Conservation (phyloP, 345 rosid species). For the Melaleuca quinquenervia region DNA sequence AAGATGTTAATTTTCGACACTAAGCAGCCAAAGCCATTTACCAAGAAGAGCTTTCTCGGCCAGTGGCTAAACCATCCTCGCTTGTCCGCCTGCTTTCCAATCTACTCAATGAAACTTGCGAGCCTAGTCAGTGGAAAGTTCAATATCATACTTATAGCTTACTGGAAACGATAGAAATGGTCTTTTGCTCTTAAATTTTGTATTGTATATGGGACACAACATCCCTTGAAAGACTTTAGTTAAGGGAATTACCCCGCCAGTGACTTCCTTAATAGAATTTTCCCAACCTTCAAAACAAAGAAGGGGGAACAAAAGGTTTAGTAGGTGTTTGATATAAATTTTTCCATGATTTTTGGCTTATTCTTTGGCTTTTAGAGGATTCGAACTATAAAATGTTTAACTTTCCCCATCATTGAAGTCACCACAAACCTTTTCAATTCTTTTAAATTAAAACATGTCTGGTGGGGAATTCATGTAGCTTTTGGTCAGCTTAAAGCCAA, state of each 20-base stretch:
- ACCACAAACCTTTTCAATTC: neutral
- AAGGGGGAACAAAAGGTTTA: neutral
- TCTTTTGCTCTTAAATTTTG: neutral
- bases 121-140: neutral
- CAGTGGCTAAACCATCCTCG: neutral
- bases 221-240: neutral
- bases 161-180: neutral
- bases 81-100: neutral
- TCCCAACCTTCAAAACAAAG: neutral
- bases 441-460: neutral
- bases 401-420: neutral
- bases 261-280: neutral
- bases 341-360: neutral
- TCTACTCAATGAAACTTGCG: neutral
- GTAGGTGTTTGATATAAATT: neutral
- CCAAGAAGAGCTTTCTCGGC: neutral
- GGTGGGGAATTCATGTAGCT: neutral
- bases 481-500: neutral
- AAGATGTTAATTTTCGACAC: neutral
- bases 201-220: neutral
- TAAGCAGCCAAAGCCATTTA: neutral
- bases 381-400: neutral
- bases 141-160: neutral
- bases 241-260: neutral
- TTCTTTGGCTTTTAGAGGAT: neutral